Base-by-base conservation (phyloP, 352 stramenopile genomes). In the Globisporangium heterothallicum region DNA sequence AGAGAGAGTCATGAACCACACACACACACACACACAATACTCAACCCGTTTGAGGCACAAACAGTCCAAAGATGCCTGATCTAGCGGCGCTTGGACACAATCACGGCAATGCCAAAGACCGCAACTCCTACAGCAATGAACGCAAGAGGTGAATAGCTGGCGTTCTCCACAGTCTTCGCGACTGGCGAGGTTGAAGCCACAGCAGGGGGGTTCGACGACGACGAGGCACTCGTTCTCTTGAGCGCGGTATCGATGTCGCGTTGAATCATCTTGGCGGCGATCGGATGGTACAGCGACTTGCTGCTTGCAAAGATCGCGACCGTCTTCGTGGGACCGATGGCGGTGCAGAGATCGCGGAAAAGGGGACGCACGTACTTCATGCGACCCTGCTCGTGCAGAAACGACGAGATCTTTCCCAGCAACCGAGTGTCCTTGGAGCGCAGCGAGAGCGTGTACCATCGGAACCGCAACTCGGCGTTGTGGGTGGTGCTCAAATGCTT, bases 361-460 rank as follows among this genome's bases (percentile, higher is more conserved):
- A 89, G 65, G 40, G 75, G 78, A 25, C 74, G 74, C 19, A 86
- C 72, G 43, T 80, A 88, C 69, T 88, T 88, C 78, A 88, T 86
- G 41, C 78, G 75, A 34, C 75, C 78, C 45, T 88, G 78, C 47
- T 88, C 78, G 38, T 79, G 68, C 19, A 87, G 48, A 45, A 88
- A 81, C 30, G 60, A 57, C 1, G 70, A 60, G 9, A 68, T 76
- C 29, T 63, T 61, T 22, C 66, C 47, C 19, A 86, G 44, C 51
- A 74, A 26, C 22, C 72, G 69, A 49, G 68, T 46, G 43, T 85
- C 70, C 29, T 66, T 57, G 3, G 78, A 64, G 19, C 78, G 74
- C 43, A 88, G 59, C 32, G 61, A 63, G 53, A 88, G 53, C 40
- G 75, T 84, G 58, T 77, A 85, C 72, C 74, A 88, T 13, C 78